Percentiles rank a stretch among this genome's conserved stretches.
These are phyloP conservation scores for Blakeslea trispora DNA, from an alignment of 371 early-diverging fungal genomes.

Conservation along the genomic window DNA sequence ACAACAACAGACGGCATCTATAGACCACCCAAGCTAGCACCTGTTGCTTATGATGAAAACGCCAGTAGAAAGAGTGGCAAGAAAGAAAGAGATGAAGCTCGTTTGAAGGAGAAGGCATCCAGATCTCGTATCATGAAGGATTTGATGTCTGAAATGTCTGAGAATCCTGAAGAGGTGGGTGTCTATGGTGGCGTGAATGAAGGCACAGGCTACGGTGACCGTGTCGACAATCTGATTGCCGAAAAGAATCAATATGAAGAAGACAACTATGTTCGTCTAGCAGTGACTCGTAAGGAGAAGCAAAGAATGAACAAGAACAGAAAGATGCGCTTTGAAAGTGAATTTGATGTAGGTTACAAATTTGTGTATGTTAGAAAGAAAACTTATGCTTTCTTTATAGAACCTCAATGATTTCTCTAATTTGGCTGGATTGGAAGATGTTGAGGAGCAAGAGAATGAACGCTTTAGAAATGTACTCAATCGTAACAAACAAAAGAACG, in stretches of 20 bases:
- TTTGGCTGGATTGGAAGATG: constrained; percentile 59
- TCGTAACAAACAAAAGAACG: constrained; percentile 43
- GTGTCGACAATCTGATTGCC: constrained; percentile 53
- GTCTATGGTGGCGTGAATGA: constrained; percentile 69
- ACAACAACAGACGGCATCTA: constrained; percentile 57
- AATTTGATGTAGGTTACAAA: constrained; percentile 70
- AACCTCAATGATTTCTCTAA: constrained; percentile 76
- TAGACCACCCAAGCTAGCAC: constrained; percentile 86
- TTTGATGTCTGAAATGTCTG: constrained; percentile 80
- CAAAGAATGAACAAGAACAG: constrained; percentile 62
- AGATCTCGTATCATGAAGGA: constrained; percentile 89
- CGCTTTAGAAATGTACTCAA: constrained; percentile 55
- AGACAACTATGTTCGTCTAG: constrained; percentile 85
- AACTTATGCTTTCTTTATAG: constrained; percentile 21
- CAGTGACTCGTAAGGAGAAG: constrained; percentile 77
- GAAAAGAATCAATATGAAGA: constrained; percentile 87
- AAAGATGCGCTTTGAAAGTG: constrained; percentile 73
- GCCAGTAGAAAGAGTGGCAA: constrained; percentile 47
- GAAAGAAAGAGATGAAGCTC: constrained; percentile 64
- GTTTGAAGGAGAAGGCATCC: constrained; percentile 72
- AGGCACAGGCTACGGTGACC: constrained; percentile 55
- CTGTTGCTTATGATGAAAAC: constrained; percentile 85
- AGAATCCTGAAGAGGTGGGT: constrained; percentile 83
- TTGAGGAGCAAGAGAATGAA: constrained; percentile 55
- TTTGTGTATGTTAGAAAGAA: not conserved